These are phyloP conservation scores for Aspergillus sparsus DNA, from an alignment of 495 filamentous ascomycete genomes.

Conservation along the genomic window DNA sequence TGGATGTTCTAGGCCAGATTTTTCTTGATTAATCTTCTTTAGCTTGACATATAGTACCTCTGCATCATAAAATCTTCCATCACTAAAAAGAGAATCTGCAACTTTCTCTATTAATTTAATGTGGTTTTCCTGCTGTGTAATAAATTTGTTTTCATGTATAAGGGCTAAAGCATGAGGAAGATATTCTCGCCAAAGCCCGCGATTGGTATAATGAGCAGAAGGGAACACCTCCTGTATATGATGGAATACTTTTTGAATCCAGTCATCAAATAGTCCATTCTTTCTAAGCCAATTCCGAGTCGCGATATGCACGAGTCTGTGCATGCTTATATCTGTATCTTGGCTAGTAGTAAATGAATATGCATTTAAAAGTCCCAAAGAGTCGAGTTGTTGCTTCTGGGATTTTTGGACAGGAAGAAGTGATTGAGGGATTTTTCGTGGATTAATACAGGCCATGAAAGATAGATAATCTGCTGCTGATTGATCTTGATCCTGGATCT, in stretches of 20 bases:
- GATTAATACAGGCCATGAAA: constrained; percentile 45
- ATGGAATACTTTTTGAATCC: constrained; percentile 19
- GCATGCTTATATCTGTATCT: constrained; percentile 25
- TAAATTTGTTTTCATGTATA: constrained; percentile 13
- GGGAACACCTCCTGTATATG: constrained; percentile 28
- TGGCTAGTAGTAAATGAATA: constrained; percentile 23
- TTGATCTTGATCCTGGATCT: constrained; percentile 35
- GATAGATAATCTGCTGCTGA: constrained; percentile 44
- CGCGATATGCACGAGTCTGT: constrained; percentile 42
- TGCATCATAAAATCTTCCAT: constrained; percentile 5
- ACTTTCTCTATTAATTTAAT: constrained; percentile 1
- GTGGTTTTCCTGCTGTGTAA: background rate
- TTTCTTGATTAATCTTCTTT: background rate
- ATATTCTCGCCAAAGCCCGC: constrained; percentile 28
- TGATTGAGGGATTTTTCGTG: constrained; percentile 37
- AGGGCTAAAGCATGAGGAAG: constrained; percentile 26
- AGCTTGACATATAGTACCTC: background rate
- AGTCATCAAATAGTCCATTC: constrained; percentile 14
- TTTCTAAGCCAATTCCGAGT: constrained; percentile 34
- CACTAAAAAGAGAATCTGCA: constrained; percentile 8
- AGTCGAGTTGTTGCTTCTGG: background rate
- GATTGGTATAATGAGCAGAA: constrained; percentile 25
- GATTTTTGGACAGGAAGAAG: constrained; percentile 24
- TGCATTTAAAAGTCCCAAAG: constrained; percentile 11
- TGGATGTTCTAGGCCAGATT: constrained; percentile 22